Percentiles rank a stretch among this genome's conserved stretches.
phyloP scores from a whole-genome alignment of 108 stramenopile genomes.

The Skeletonema menzelii region DNA sequence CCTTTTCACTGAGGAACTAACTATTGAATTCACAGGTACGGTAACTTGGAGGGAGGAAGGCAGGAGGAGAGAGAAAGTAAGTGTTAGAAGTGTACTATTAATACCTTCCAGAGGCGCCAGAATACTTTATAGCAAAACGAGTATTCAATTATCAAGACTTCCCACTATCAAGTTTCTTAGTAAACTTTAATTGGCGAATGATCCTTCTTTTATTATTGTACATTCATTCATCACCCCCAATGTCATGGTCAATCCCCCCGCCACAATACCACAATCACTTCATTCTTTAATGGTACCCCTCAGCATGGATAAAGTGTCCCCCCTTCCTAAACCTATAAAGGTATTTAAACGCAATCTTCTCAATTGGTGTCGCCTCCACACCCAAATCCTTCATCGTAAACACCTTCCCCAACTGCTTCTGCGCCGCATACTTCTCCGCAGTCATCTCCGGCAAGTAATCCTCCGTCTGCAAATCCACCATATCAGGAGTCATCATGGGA shows the following conservation, averaged over 20 bases:
- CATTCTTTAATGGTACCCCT: slow-evolving; percentile 74
- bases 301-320: slow-evolving; percentile 88
- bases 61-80: too few relatives aligned
- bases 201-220: not conserved
- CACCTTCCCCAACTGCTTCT: slow-evolving; percentile 54
- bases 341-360: slow-evolving; percentile 88
- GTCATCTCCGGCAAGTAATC: slow-evolving; percentile 80
- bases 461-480: slow-evolving; percentile 73
- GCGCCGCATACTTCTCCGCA: slow-evolving; percentile 58
- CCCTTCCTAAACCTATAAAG: slow-evolving; percentile 86
- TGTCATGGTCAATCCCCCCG: not conserved
- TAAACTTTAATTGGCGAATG: not conserved
- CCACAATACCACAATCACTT: not conserved
- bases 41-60: too few relatives aligned
- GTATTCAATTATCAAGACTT: not conserved
- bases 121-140: too few relatives aligned
- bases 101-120: too few relatives aligned
- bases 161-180: not conserved
- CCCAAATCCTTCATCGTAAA: slow-evolving; percentile 86
- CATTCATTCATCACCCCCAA: not conserved
- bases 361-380: slow-evolving; percentile 78
- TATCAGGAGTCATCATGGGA: slow-evolving; percentile 78
- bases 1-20: too few relatives aligned
- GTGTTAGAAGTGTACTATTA: too few relatives aligned
- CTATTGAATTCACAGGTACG: too few relatives aligned